Evolutionary conservation across 805 yeast genomes (phyloP).

Genomic region (Candida namnaoensis): DNA sequence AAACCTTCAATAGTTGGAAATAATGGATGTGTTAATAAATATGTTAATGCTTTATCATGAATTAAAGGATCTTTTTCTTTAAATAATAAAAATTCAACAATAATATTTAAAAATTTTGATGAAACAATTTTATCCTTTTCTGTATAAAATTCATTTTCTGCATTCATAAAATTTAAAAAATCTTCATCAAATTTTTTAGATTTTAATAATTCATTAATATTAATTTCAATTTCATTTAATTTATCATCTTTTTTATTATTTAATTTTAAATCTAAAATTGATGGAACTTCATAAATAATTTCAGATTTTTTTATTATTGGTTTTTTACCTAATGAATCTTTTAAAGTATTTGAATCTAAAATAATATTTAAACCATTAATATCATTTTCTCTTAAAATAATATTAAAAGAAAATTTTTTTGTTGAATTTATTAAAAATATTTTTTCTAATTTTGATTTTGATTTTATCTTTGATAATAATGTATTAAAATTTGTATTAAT

Average conservation of each 20-base stretch:
- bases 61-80: slow-evolving; percentile 11
- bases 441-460: slow-evolving; percentile 6
- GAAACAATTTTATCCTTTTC: slow-evolving; percentile 64
- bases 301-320: slow-evolving; percentile 13
- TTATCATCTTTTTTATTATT: too few relatives aligned
- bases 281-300: slow-evolving; percentile 13
- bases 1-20: slow-evolving; percentile 64
- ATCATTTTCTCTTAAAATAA: slow-evolving; percentile 11
- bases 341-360: slow-evolving; percentile 59
- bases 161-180: slow-evolving; percentile 20
- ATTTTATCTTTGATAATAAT: slow-evolving; percentile 11
- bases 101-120: slow-evolving; percentile 38
- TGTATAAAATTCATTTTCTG: slow-evolving; percentile 43
- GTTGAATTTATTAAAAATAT: slow-evolving; percentile 4
- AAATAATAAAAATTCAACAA: slow-evolving; percentile 33
- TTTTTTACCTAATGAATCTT: slow-evolving; percentile 64
- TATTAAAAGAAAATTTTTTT: slow-evolving; percentile 8
- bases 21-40: slow-evolving; percentile 79
- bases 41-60: slow-evolving; percentile 48
- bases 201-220: slow-evolving; percentile 11
- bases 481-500: slow-evolving; percentile 25
- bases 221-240: slow-evolving; percentile 5
- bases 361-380: slow-evolving; percentile 31
- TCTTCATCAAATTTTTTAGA: slow-evolving; percentile 20
- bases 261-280: slow-evolving; percentile 16